Conservation (phyloP, 2,329 filamentous ascomycete species). For the Alternaria conjuncta region DNA sequence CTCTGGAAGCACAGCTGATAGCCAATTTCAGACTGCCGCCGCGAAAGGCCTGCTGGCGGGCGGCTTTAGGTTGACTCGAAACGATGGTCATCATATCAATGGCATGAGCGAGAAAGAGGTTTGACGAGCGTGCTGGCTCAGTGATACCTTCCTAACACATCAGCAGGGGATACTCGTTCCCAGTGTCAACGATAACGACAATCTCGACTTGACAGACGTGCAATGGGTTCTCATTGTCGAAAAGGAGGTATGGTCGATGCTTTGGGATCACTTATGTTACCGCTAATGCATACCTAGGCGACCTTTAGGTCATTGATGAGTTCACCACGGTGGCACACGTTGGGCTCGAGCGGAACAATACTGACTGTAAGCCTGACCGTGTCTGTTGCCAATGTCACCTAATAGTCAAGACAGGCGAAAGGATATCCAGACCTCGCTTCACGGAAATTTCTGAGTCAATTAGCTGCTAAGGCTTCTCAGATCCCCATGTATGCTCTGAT, state of each 20-base stretch:
- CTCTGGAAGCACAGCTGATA: conserved; percentile 19
- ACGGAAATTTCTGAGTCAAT: conserved; percentile 64
- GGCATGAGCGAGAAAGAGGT: conserved; percentile 54
- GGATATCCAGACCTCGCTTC: conserved; percentile 81
- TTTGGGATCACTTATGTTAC: not conserved
- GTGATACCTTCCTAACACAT: not conserved
- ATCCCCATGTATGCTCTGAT: conserved; percentile 68
- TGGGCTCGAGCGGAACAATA: conserved; percentile 65
- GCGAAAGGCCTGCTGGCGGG: conserved; percentile 76
- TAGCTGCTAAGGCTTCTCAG: conserved; percentile 44
- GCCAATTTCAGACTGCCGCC: conserved; percentile 65
- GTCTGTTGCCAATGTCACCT: conserved; percentile 1
- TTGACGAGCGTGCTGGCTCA: not conserved
- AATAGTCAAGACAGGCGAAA: conserved; percentile 66
- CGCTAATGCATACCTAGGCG: conserved; percentile 59
- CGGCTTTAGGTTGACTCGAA: conserved; percentile 56
- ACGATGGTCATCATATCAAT: conserved; percentile 53
- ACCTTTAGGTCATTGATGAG: conserved; percentile 72
- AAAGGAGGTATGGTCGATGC: conserved; percentile 67
- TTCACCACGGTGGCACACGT: conserved; percentile 60
- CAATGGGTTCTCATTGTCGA: conserved; percentile 77
- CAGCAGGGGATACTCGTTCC: conserved; percentile 69
- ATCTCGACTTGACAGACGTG: conserved; percentile 57
- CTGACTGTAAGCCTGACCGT: conserved; percentile 63
- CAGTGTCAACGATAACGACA: conserved; percentile 55